Base-by-base conservation (phyloP, 345 rosid species). In the Gossypium turneri region DNA sequence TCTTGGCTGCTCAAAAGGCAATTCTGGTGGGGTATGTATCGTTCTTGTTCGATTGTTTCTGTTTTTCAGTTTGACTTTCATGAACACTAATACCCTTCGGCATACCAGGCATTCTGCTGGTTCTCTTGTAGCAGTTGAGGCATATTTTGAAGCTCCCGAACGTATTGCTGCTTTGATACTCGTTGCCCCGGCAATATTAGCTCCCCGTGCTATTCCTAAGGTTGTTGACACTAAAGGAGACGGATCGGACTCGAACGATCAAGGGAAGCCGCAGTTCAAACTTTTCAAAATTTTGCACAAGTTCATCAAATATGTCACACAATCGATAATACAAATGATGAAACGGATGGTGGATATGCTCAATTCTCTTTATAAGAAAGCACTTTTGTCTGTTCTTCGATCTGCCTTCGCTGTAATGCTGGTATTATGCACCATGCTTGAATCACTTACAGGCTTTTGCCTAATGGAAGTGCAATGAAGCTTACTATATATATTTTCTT, bases 121-220 rank as follows among this genome's bases (percentile, higher is more conserved):
- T 73, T 86, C 89, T 41, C 88, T 90, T 85, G 90, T 92, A 52
- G 97, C 98, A 15, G 78, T 94, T 50, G 79, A 94, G 78, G 47
- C 97, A 25, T 94, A 94, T 80, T 88, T 90, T 76, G 92, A 94
- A 85, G 92, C 97, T 83, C 98, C 97, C 0, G 95, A 91, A 80
- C 85, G 97, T 25, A 73, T 94, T 70, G 95, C 92, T 72, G 98
- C 97, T 27, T 83, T 94, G 63, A 88, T 94, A 78, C 90, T 94
- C 12, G 85, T 92, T 69, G 97, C 97, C 66, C 98, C 98, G 41
- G 97, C 98, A 76, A 86, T 94, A 79, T 74, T 94, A 27, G 97
- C 97, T 3, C 97, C 94, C 6, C 79, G 60, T 69, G 29, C 83
- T 15, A 63, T 58, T 47, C 76, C 48, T 50, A 84, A 80, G 76